Evolutionary conservation across 192 early-diverging fungal genomes (phyloP).

Genomic region (Dispira simplex): DNA sequence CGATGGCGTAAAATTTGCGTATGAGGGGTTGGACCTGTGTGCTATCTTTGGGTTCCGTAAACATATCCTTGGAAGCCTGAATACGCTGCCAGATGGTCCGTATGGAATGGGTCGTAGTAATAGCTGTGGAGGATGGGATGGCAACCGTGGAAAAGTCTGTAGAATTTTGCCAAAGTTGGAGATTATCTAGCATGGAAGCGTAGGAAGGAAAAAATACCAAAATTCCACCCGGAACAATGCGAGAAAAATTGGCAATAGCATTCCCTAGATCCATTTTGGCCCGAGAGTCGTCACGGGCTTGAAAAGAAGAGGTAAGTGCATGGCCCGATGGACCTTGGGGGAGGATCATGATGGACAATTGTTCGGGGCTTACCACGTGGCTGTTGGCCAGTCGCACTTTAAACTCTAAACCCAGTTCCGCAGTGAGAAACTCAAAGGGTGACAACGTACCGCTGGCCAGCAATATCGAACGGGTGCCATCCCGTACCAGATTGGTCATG

Average conservation of each 20-base stretch:
- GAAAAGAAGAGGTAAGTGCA: slow-evolving; percentile 26
- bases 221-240: slow-evolving; percentile 31
- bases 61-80: slow-evolving; percentile 17
- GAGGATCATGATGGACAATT: slow-evolving; percentile 30
- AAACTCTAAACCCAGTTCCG: slow-evolving; percentile 35
- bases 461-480: slow-evolving; percentile 30
- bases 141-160: background rate
- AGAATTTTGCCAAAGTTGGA: slow-evolving; percentile 22
- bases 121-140: background rate
- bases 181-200: slow-evolving; percentile 20
- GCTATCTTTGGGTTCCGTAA: slow-evolving; percentile 35
- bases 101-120: background rate
- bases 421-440: slow-evolving; percentile 37
- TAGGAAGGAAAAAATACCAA: slow-evolving; percentile 40
- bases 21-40: background rate
- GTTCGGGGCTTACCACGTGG: slow-evolving; percentile 36
- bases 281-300: slow-evolving; percentile 14
- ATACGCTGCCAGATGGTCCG: slow-evolving; percentile 22
- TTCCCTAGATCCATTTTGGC: slow-evolving; percentile 33
- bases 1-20: slow-evolving; percentile 23
- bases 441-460: slow-evolving; percentile 46
- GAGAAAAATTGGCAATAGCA: slow-evolving; percentile 25
- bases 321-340: slow-evolving; percentile 21
- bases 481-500: slow-evolving; percentile 28
- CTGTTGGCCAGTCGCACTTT: slow-evolving; percentile 31